Base-by-base conservation (phyloP, 768 basidiomycete species). In the Hydnum rufescens region DNA sequence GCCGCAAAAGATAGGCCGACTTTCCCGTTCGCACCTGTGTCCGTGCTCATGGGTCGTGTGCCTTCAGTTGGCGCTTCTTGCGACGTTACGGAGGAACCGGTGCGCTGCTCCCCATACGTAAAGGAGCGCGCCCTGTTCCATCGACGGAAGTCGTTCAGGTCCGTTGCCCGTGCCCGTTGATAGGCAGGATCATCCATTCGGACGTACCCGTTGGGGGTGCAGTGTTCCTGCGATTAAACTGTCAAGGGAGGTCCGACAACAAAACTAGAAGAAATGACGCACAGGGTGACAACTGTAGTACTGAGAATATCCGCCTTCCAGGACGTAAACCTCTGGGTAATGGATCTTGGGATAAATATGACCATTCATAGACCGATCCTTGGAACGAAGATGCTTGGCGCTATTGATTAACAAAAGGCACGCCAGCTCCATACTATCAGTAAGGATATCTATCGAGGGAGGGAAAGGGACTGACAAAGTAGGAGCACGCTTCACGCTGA, bases 291-390 rank as follows among this genome's bases (percentile, higher is more conserved):
- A 66, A 58, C 78, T 76, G 68, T 73, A 95, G 68, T 89, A 97
- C 42, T 77, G 74, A 58, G 79, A 87, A 65, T 96, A 99, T 8
- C 95, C 95, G 32, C 95, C 95, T 67, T 95, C 87, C 4, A 99
- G 76, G 59, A 99, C 76, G 68, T 97, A 99, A 18, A 97, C 76
- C 66, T 99, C 95, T 0, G 95, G 95, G 62, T 87, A 99, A 65
- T 86, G 83, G 39, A 96, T 80, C 62, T 75, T 82, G 3, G 95
- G 95, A 64, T 99, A 99, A 19, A 77, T 65, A 54, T 84, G 81
- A 57, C 83, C 80, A 66, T 96, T 96, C 69, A 83, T 67, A 1
- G 80, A 75, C 46, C 95, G 81, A 62, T 99, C 95, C 63, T 77
- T 82, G 29, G 84, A 81, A 53, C 95, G 82, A 26, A 97, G 70